phyloP scores from a whole-genome alignment of 1,284 basidiomycete genomes.

The Apiotrichum sp. region DNA sequence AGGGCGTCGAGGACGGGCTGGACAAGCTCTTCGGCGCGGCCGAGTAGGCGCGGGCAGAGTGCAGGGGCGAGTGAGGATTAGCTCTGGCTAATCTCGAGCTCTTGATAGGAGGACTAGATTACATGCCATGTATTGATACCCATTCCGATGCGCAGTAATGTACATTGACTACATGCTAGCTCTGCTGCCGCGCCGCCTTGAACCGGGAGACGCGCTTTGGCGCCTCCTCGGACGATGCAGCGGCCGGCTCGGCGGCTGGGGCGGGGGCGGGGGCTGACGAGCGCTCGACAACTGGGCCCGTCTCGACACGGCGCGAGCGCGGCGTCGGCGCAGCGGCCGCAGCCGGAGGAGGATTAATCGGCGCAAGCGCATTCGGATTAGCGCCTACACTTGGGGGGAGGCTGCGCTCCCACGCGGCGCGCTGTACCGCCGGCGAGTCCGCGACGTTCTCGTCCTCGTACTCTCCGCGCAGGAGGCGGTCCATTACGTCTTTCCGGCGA shows the following conservation, averaged over 20 bases:
- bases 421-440: background rate
- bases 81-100: too few relatives aligned
- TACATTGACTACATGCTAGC: background rate
- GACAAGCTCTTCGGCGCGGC: slow-evolving; percentile 28
- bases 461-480: slow-evolving; percentile 6
- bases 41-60: background rate
- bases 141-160: background rate
- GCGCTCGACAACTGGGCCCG: slow-evolving; percentile 6
- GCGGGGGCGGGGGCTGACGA: background rate
- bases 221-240: slow-evolving; percentile 5
- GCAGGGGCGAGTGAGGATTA: too few relatives aligned
- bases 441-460: slow-evolving; percentile 17
- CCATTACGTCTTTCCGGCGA: slow-evolving; percentile 11
- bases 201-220: slow-evolving; percentile 39
- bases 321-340: background rate
- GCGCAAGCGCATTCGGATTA: background rate
- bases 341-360: background rate
- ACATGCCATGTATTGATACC: slow-evolving; percentile 6
- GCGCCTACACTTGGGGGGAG: slow-evolving; percentile 2
- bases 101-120: slow-evolving; percentile 1
- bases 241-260: background rate
- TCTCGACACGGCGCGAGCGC: background rate
- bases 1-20: slow-evolving; percentile 41
- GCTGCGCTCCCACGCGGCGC: slow-evolving; percentile 3
- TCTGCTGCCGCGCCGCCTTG: slow-evolving; percentile 33